These are phyloP conservation scores for Phytophthora fragariaefolia DNA, from an alignment of 352 stramenopile species.

Conservation along the genomic window DNA sequence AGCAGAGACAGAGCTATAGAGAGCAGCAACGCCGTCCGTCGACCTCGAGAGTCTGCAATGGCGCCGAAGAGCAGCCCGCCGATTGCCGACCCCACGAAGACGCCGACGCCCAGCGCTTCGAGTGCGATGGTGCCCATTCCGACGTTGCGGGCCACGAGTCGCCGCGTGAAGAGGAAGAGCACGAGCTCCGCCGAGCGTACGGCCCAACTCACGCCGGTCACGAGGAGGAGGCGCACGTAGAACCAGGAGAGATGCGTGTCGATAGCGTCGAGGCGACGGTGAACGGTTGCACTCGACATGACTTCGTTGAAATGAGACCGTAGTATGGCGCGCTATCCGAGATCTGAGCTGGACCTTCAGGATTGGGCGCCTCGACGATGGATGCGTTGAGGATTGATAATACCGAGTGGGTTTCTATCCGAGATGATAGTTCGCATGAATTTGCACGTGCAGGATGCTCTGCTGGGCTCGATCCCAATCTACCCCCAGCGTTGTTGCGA, in stretches of 20 bases:
- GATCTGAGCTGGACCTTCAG: not conserved
- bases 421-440: too few species aligned
- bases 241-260: slow-evolving; percentile 22
- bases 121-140: slow-evolving; percentile 26
- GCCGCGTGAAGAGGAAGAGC: slow-evolving; percentile 40
- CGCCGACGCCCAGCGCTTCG: slow-evolving; percentile 26
- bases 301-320: not conserved
- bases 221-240: slow-evolving; percentile 37
- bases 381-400: not conserved
- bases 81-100: slow-evolving; percentile 28
- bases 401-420: too few species aligned
- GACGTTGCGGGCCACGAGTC: slow-evolving; percentile 25
- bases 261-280: slow-evolving; percentile 13
- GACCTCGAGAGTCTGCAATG: slow-evolving; percentile 32
- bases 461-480: too few species aligned
- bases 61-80: slow-evolving; percentile 34
- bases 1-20: slow-evolving; percentile 33
- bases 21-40: slow-evolving; percentile 24
- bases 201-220: slow-evolving; percentile 36
- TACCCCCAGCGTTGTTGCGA: too few species aligned
- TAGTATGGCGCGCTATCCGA: too few species aligned
- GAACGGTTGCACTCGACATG: not conserved
- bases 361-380: not conserved
- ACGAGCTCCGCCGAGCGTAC: slow-evolving; percentile 40
- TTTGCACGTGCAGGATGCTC: too few species aligned